A percentile compares a stretch with the other conserved stretches of the same genome.
Conservation (phyloP, 805 yeast genomes). For the Ogataea pilisensis region DNA sequence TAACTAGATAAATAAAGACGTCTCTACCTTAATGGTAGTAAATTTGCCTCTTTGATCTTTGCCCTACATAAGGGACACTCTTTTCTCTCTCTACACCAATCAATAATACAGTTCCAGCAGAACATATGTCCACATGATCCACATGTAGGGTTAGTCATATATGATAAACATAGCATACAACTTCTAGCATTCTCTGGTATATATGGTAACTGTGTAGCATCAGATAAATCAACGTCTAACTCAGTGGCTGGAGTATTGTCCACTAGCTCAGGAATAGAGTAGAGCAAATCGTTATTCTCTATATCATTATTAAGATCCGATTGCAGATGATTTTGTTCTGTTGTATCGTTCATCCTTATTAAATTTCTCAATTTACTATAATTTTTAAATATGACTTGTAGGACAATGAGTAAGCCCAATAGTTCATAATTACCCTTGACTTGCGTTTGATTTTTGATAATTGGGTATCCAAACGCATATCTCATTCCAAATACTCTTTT, state of each 20-base stretch:
- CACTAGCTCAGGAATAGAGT: conserved; percentile 11
- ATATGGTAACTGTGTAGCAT: conserved; percentile 56
- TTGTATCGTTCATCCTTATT: conserved; percentile 1
- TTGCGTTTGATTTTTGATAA: conserved; percentile 37
- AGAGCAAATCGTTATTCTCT: conserved; percentile 13
- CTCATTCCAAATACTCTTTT: conserved; percentile 77
- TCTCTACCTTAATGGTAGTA: conserved; percentile 56
- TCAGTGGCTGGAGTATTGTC: conserved; percentile 8
- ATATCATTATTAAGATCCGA: conserved; percentile 1
- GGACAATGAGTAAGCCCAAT: conserved; percentile 58
- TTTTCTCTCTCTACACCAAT: conserved; percentile 82
- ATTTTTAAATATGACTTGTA: conserved; percentile 48
- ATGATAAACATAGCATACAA: conserved; percentile 81
- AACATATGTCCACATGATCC: conserved; percentile 90
- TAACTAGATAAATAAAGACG: too few relatives aligned
- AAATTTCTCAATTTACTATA: conserved; percentile 28
- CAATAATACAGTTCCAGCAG: conserved; percentile 88
- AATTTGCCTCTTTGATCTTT: conserved; percentile 53
- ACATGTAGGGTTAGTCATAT: conserved; percentile 77
- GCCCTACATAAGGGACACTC: conserved; percentile 94
- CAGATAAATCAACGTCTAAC: conserved; percentile 47
- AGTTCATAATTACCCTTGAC: conserved; percentile 66
- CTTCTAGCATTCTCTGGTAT: conserved; percentile 66
- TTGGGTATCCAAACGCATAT: conserved; percentile 67
- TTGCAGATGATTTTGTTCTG: neutral